Base-by-base conservation (phyloP, 352 stramenopile species). In the Pythium dissimile region DNA sequence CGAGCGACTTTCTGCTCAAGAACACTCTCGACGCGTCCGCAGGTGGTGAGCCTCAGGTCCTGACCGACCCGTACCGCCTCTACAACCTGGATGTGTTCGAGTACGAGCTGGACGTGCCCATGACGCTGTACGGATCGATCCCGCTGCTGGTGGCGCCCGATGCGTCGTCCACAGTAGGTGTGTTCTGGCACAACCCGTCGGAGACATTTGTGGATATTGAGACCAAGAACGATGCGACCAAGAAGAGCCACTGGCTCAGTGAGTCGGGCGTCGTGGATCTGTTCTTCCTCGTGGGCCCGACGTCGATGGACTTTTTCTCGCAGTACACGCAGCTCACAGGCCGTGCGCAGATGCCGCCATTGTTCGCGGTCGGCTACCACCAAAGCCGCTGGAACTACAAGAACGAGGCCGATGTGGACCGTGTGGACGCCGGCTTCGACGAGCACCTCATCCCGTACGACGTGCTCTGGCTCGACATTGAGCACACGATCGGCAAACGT, bases 41-140 rank as follows among this genome's bases (percentile, higher is more conserved):
- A 38, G 58, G 12, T 20, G 64, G 21, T 26, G 54, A 31, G 28
- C 44, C 41, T 26, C 78, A 73, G 51, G 67, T 70, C 3, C 21
- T 82, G 10, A 76, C 68, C n/a, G 95, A 99, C 56, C 97, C 97
- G 8, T 99, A 99, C 72, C 88, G 97, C 8, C 80, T 99, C 46
- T 99, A 99, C 78, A 99, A 98, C 63, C 80, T 99, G 30, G 97
- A 99, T 67, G 97, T 99, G 18, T 99, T 99, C 67, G 97, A 99
- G 79, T 99, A 99, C 74, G 97, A 99, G 57, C 78, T 99, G 56
- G 93, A 99, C 67, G 89, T 97, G 27, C 92, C 96, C n/a, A 99
- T 99, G 94, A 94, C 97, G 38, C 75, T 99, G 30, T 99, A 99
- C 75, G 97, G 97, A 18, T 71, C 78, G 20, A 93, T 89, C 47